A percentile compares a stretch with the other conserved stretches of the same genome.
Conservation (phyloP, 75 land plant genomes). For the Isoetes taiwanensis region DNA sequence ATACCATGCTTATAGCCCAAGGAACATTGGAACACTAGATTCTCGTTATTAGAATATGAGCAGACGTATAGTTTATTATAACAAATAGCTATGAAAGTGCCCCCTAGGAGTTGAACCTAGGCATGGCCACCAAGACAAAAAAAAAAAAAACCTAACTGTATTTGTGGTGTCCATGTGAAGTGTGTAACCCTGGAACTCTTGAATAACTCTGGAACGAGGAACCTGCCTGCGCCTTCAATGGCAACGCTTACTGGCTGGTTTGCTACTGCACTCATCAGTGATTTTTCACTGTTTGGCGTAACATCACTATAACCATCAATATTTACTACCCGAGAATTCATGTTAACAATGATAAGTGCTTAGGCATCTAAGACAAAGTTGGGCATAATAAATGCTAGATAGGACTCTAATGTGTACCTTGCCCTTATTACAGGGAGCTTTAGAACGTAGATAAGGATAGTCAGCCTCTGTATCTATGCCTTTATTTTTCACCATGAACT, state of each 20-base stretch:
- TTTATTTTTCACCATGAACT: conserved; percentile 56
- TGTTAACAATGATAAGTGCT: background rate
- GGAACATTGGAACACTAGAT: too few species aligned
- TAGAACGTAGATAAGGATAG: conserved; percentile 35
- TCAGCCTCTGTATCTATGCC: conserved; percentile 80
- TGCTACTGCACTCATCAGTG: conserved; percentile 33
- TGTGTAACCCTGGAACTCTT: too few species aligned
- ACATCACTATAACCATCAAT: conserved; percentile 52
- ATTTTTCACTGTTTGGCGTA: conserved; percentile 14
- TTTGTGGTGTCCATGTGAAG: too few species aligned
- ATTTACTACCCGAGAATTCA: conserved; percentile 13
- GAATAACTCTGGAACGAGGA: too few species aligned
- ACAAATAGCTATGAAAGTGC: too few species aligned
- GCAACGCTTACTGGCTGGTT: conserved; percentile 45
- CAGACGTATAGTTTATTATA: too few species aligned
- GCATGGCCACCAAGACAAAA: too few species aligned
- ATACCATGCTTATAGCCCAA: too few species aligned
- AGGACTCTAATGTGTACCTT: background rate
- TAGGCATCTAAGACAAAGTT: background rate
- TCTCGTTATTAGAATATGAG: too few species aligned
- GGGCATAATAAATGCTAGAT: background rate
- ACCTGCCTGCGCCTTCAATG: conserved; percentile 37
- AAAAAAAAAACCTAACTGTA: too few species aligned
- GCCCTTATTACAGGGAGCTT: too few species aligned
- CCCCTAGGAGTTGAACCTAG: too few species aligned